Conservation (phyloP, 176 grass and related monocot genomes). For the Eragrostis nindensis region DNA sequence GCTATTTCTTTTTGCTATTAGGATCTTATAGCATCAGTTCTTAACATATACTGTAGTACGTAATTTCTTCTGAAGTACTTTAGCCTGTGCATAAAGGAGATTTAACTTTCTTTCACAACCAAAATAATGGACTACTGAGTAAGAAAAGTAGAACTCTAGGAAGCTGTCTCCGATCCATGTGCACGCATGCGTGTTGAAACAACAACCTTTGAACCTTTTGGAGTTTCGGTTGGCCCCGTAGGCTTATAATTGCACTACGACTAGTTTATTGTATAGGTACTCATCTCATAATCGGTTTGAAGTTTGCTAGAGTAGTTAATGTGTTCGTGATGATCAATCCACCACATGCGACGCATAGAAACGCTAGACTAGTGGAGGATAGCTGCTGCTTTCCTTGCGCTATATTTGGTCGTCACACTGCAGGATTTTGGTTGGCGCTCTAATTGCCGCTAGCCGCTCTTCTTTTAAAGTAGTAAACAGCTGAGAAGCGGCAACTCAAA, state of each 20-base stretch:
- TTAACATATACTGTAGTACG: neutral
- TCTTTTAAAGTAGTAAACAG: too few relatives aligned
- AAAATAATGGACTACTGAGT: neutral
- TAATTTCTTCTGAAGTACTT: neutral
- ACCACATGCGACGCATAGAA: neutral
- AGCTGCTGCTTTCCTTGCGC: neutral
- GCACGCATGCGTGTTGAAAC: neutral
- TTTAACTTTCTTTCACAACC: neutral
- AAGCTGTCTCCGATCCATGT: conserved; percentile 12
- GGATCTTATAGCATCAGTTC: neutral
- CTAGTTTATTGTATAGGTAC: neutral
- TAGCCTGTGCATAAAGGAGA: too few relatives aligned
- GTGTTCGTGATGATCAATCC: conserved; percentile 16
- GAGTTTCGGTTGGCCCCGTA: neutral
- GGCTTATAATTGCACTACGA: neutral
- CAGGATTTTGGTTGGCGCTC: too few relatives aligned
- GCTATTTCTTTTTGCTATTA: neutral
- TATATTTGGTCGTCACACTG: too few relatives aligned
- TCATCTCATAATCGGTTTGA: neutral
- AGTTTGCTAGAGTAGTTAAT: conserved; percentile 27
- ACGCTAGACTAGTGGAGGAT: neutral
- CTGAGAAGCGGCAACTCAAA: too few relatives aligned
- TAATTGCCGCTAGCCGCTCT: too few relatives aligned
- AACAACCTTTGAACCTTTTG: conserved; percentile 1
- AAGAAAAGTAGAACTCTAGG: neutral